Evolutionary conservation across 2,329 filamentous ascomycete species (phyloP).

Genomic region (Alternaria panax): DNA sequence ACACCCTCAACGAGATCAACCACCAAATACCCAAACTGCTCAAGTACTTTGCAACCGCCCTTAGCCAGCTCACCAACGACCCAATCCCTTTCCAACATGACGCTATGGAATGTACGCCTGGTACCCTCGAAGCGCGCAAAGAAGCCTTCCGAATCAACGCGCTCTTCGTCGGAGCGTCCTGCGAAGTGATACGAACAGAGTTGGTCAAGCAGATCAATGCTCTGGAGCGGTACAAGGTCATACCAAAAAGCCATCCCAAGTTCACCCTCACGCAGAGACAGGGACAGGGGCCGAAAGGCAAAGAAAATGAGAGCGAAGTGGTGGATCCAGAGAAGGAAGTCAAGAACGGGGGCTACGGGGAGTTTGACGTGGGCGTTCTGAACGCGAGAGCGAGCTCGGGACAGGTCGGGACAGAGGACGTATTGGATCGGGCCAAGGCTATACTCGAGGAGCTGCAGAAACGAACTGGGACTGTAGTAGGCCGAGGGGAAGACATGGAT

Average conservation of each 20-base stretch:
- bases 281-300: constrained; percentile 7
- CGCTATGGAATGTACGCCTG: constrained; percentile 29
- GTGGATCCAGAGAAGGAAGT: constrained; percentile 37
- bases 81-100: constrained; percentile 60
- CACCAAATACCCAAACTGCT: constrained; percentile 59
- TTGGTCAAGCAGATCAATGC: constrained; percentile 42
- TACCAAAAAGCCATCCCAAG: constrained; percentile 37
- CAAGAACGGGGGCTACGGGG: constrained; percentile 57
- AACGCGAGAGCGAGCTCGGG: constrained; percentile 85
- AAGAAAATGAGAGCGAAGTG: constrained; percentile 16
- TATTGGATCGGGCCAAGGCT: constrained; percentile 70
- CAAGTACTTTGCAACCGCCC: constrained; percentile 79
- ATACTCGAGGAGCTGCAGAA: constrained; percentile 57
- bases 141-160: constrained; percentile 57
- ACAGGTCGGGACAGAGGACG: constrained; percentile 81
- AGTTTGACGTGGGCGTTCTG: constrained; percentile 85
- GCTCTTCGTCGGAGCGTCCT: constrained; percentile 73
- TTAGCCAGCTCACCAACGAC: constrained; percentile 65
- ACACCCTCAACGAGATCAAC: constrained; percentile 40
- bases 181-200: constrained; percentile 60
- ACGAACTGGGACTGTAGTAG: constrained; percentile 18
- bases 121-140: constrained; percentile 54
- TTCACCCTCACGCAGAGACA: constrained; percentile 18
- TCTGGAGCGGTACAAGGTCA: constrained; percentile 42
- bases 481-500: constrained; percentile 25